A percentile compares a stretch with the other conserved stretches of the same genome.
Conservation (phyloP, 805 yeast genomes). For the Hanseniaspora jakobsenii region DNA sequence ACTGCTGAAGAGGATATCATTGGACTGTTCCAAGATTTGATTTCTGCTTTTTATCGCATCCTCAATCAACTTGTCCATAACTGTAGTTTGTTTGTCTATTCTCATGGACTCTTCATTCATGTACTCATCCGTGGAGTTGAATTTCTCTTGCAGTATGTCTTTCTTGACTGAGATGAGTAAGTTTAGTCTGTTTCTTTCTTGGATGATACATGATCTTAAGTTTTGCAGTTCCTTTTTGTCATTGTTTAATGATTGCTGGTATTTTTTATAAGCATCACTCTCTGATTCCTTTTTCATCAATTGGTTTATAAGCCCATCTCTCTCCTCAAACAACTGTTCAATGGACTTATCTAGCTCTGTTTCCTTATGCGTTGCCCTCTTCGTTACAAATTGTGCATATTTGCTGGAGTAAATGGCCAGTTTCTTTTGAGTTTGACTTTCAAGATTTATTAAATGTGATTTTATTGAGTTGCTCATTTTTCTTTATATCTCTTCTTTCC, state of each 20-base stretch:
- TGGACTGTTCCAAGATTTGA: conserved; percentile 63
- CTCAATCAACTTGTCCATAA: conserved; percentile 69
- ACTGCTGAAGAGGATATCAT: conserved; percentile 43
- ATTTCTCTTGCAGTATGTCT: conserved; percentile 48
- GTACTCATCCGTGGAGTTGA: conserved; percentile 49
- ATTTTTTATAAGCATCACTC: conserved; percentile 25
- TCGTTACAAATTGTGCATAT: conserved; percentile 40
- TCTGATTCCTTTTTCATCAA: no score
- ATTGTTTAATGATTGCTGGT: conserved; percentile 61
- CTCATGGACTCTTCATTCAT: conserved; percentile 65
- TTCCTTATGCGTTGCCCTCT: conserved; percentile 41
- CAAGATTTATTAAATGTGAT: conserved; percentile 55
- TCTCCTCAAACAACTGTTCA: conserved; percentile 39
- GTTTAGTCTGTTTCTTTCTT: conserved; percentile 67
- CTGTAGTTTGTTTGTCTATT: conserved; percentile 55
- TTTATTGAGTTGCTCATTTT: conserved; percentile 44
- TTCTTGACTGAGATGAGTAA: conserved; percentile 62
- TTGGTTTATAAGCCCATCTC: conserved; percentile 31
- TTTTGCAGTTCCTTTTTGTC: conserved; percentile 53
- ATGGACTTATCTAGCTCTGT: conserved; percentile 33
- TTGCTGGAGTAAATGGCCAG: conserved; percentile 43
- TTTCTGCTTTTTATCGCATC: conserved; percentile 87
- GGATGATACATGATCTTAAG: conserved; percentile 45
- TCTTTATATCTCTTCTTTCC: background rate
- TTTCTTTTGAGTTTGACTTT: conserved; percentile 47